Evolutionary conservation across 23 red algal genomes (phyloP).

Genomic region (Gracilaria caudata): DNA sequence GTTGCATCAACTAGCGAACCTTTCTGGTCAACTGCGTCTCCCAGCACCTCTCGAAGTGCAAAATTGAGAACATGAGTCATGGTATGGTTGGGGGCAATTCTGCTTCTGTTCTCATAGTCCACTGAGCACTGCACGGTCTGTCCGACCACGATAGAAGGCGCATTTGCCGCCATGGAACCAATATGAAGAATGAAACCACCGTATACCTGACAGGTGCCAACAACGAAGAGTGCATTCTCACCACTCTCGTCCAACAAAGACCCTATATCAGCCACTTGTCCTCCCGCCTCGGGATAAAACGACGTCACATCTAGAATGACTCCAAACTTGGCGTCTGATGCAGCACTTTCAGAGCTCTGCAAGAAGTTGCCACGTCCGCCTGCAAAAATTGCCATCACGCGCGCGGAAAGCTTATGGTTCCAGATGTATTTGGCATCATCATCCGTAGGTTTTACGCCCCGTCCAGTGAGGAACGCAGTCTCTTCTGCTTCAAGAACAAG

Average conservation of each 20-base stretch:
- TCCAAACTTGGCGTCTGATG: constrained; percentile 44
- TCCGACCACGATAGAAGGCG: constrained; percentile 52
- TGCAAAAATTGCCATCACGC: constrained; percentile 84
- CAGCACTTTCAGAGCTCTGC: constrained; percentile 23
- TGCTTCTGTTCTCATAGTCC: constrained; percentile 83
- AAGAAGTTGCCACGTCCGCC: constrained; percentile 62
- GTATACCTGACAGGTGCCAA: constrained; percentile 76
- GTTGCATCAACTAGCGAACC: constrained; percentile 91
- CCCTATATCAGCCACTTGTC: constrained; percentile 96
- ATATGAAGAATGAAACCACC: constrained; percentile 94
- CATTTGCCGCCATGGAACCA: constrained; percentile 57
- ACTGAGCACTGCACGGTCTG: constrained; percentile 69
- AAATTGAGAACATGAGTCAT: constrained; percentile 96
- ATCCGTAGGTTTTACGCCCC: constrained; percentile 60
- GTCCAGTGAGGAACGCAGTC: constrained; percentile 47
- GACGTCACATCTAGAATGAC: constrained; percentile 83
- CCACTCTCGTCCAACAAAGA: constrained; percentile 29
- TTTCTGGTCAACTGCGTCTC: constrained; percentile 84
- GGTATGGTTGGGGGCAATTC: constrained; percentile 98
- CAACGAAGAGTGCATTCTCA: constrained; percentile 67
- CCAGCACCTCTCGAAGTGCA: constrained; percentile 88
- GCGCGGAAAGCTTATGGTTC: constrained; percentile 53
- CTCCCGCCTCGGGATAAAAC: constrained; percentile 97
- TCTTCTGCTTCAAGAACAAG: constrained; percentile 92
- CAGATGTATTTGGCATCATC: constrained; percentile 87